Base-by-base conservation (phyloP, 257 asterid genomes). In the Thymus quinquecostatus region DNA sequence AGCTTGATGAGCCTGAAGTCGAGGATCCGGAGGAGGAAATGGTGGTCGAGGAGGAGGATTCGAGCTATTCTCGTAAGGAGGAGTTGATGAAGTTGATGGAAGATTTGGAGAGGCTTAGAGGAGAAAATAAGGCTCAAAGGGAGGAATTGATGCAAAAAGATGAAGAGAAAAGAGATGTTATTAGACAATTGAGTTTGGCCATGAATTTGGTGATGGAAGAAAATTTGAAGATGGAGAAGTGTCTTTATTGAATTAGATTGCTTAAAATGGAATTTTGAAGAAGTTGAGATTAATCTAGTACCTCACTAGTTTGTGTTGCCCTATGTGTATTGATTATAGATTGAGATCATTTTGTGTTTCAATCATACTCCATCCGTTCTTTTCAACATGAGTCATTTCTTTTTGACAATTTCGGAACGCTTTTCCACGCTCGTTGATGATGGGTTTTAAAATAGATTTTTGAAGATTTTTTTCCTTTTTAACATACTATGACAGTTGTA, bases 161-260 rank as follows among this genome's bases (percentile, higher is more conserved):
- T 64, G 97, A 89, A 69, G 96, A 89, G 82, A 89, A 91, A 65
- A 81, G 95, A 64, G 95, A 86, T 43, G 97, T 86, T 51, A 89
- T 89, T 63, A 78, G 90, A 70, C 97, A 89, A 53, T 82, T 91
- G 32, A 91, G 89, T 66, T 36, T 82, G 60, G 92, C 91, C 29
- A 78, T 91, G 83, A 87, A 91, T 49, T 40, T 82, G 84, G 70
- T 89, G 13, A 82, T 86, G 79, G 92, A 83, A 66, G 95, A 92
- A 69, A 90, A 88, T 48, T 29, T 13, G 61, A 73, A 79, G 9
- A 7, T 54, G 60, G 60, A 54, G 12, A 54, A 28, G 36, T 28
- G 60, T 27, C 36, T 54, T 8, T 9, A 27, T 21, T 10, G 8
- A 8, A 21, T 21, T 21, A 21, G 21, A 27, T 54, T 54, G 4